Percentiles rank a stretch among this genome's conserved stretches.
Evolutionary conservation across 202 grass and related monocot species (phyloP).

Genomic region (Zizania palustris): DNA sequence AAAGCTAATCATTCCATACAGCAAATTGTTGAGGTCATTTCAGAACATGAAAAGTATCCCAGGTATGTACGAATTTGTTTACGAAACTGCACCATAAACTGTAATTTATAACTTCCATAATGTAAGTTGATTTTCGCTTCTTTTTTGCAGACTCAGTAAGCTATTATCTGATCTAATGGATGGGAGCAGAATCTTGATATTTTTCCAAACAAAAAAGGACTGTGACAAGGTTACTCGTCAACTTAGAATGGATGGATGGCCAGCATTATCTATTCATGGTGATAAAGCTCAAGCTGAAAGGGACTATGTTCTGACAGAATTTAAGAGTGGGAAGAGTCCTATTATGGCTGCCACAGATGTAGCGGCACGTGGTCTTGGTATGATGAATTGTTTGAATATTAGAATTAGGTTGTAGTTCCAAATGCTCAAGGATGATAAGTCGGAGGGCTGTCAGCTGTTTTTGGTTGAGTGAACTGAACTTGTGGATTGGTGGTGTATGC

Average conservation of each 20-base stretch:
- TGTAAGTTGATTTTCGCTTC: slow-evolving; percentile 30
- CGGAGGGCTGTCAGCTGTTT: slow-evolving; percentile 81
- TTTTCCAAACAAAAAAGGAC: slow-evolving; percentile 97
- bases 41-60: slow-evolving; percentile 83
- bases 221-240: slow-evolving; percentile 89
- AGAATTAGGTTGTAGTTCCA: slow-evolving; percentile 62
- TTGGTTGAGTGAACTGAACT: slow-evolving; percentile 89
- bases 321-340: slow-evolving; percentile 92
- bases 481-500: slow-evolving; percentile 89
- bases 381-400: slow-evolving; percentile 82
- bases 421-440: slow-evolving; percentile 78
- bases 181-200: slow-evolving; percentile 86
- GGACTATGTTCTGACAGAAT: slow-evolving; percentile 92
- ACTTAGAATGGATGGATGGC: slow-evolving; percentile 99
- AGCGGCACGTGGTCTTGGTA: slow-evolving; percentile 99
- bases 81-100: not conserved
- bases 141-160: slow-evolving; percentile 74
- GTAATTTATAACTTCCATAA: slow-evolving; percentile 26
- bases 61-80: slow-evolving; percentile 45
- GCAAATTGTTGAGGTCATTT: slow-evolving; percentile 93
- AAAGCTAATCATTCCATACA: slow-evolving; percentile 99
- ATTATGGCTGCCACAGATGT: slow-evolving; percentile 99
- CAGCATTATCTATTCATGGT: slow-evolving; percentile 94
- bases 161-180: slow-evolving; percentile 88
- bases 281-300: slow-evolving; percentile 96